Base-by-base conservation (phyloP, 2,329 filamentous ascomycete genomes). In the Lachnellula cervina region DNA sequence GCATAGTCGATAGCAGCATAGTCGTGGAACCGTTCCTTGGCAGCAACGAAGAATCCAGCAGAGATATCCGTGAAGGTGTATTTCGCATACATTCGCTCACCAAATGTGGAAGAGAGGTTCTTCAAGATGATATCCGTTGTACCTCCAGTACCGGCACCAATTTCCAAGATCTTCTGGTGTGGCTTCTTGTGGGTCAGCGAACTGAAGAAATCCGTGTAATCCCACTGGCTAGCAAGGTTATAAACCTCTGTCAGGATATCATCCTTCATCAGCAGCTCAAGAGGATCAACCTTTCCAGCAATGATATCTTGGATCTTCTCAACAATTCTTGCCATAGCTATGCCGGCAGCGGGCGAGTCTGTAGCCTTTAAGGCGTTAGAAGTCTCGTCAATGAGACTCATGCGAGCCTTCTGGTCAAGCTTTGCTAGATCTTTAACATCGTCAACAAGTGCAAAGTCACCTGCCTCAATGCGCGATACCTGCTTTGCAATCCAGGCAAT, bases 41-140 rank as follows among this genome's bases (percentile, higher is more conserved):
- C 71, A 6, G 58, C 54, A 45, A 62, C 66, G 50, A 75, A 74
- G 57, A 73, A 66, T 11, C 59, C 62, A 8, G 58, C 44, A 3
- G 62, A 64, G 23, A 65, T 59, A 53, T 67, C 64, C 3, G 64
- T 67, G 42, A 56, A 67, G 1, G 52, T 57, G 46, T 66, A 66
- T 17, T 49, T 56, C 3, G 17, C 32, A 19, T 50, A 55, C 40
- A 57, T 23, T 3, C 57, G 51, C 46, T 59, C 52, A n/a, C 50
- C 58, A 28, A 52, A 55, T 16, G 37, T 47, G 13, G 51, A 51
- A 38, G 21, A 25, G 17, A 63, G 55, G 21, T 43, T 45, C 13
- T 52, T 38, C 3, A 68, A 45, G 2, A 63, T 47, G 3, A 37
- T 47, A 2, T 49, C 52, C 4, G 65, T 65, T 3, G 63, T 57